These are phyloP conservation scores for Parietichytrium sp. DNA, from an alignment of 108 stramenopile species.

Conservation along the genomic window DNA sequence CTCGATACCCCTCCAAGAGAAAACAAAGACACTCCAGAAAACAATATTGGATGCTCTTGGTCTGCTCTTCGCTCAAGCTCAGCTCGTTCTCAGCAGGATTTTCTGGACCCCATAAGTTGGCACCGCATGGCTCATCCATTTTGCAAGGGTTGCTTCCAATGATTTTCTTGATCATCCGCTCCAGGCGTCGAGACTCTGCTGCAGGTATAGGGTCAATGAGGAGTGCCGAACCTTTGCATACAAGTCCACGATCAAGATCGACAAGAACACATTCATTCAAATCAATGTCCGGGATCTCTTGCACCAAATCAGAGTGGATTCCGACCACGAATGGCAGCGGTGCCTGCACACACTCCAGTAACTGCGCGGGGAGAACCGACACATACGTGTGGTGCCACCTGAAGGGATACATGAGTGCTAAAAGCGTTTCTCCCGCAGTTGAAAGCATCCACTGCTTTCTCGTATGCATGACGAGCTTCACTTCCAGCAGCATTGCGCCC, in stretches of 20 bases:
- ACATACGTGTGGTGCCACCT: constrained; percentile 38
- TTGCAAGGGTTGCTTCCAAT: neutral
- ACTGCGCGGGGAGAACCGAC: constrained; percentile 7
- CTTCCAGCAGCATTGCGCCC: constrained; percentile 26
- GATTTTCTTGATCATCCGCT: neutral
- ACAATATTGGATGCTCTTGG: neutral
- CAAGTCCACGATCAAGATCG: neutral
- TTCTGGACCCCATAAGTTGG: neutral
- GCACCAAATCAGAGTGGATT: constrained; percentile 25
- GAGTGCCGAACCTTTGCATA: neutral
- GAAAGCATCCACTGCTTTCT: constrained; percentile 16
- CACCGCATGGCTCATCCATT: neutral
- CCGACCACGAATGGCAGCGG: constrained; percentile 14
- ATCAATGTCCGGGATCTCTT: constrained; percentile 24
- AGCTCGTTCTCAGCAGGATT: neutral
- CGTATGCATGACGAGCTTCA: constrained; percentile 34
- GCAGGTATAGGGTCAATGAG: constrained; percentile 7
- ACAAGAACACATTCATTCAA: neutral
- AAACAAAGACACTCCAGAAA: constrained; percentile 20
- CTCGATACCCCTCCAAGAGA: constrained; percentile 28
- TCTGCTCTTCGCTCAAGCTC: neutral
- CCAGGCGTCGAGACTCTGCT: constrained; percentile 30
- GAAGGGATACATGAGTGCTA: constrained; percentile 9
- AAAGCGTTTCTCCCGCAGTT: neutral
- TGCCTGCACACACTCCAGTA: neutral